These are phyloP conservation scores for Penicillium fuscoglaucum DNA, from an alignment of 2,329 filamentous ascomycete genomes.

Conservation along the genomic window DNA sequence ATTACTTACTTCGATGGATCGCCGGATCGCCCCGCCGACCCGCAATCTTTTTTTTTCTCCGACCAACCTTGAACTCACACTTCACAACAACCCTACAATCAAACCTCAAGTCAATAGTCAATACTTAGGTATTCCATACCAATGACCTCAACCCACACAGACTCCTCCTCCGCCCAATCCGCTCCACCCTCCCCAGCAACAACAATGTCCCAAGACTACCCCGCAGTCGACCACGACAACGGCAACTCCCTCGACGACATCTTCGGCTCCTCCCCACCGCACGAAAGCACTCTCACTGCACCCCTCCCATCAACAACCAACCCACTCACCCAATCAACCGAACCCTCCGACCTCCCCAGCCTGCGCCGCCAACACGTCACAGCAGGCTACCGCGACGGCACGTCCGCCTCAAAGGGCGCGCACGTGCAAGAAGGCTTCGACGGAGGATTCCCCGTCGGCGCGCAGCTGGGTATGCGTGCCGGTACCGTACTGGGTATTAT, in stretches of 20 bases:
- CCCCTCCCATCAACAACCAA: neutral
- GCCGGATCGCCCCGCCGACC: slow-evolving; percentile 1
- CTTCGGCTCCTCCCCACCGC: slow-evolving; percentile 43
- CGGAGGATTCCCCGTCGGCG: slow-evolving; percentile 82
- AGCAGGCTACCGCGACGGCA: slow-evolving; percentile 86
- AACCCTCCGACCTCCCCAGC: slow-evolving; percentile 69
- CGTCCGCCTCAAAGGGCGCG: slow-evolving; percentile 70
- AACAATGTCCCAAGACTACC: slow-evolving; percentile 26
- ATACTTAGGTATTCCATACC: neutral
- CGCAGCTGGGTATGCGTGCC: slow-evolving; percentile 70
- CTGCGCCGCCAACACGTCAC: slow-evolving; percentile 76
- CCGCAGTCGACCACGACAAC: slow-evolving; percentile 13
- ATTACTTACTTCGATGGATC: neutral
- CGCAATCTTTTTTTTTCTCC: neutral
- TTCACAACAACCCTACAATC: neutral
- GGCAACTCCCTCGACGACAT: slow-evolving; percentile 42
- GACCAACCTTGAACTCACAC: neutral
- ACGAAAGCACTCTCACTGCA: neutral
- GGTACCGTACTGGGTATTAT: slow-evolving; percentile 76
- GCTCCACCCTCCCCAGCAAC: slow-evolving; percentile 23
- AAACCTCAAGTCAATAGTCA: neutral
- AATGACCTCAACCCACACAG: slow-evolving; percentile 4
- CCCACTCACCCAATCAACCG: neutral
- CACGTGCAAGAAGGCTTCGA: slow-evolving; percentile 89
- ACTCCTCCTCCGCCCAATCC: slow-evolving; percentile 21